Evolutionary conservation across 2,329 filamentous ascomycete genomes (phyloP).

Genomic region (Fusarium kyushuense): DNA sequence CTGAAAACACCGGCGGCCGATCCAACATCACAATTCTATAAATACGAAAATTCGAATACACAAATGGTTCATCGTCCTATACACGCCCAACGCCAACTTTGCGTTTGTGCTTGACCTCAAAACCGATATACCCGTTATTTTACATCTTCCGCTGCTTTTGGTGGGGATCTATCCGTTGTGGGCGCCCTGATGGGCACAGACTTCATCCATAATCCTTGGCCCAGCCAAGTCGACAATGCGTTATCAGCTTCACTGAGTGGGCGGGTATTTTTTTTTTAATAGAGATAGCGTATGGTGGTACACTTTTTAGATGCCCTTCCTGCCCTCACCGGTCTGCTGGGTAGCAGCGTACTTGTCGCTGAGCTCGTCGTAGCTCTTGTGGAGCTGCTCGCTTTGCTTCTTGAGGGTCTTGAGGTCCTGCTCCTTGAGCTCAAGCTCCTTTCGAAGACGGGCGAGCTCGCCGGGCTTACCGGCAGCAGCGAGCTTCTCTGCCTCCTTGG

Average conservation of each 20-base stretch:
- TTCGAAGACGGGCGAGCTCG: constrained; percentile 77
- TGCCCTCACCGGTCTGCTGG: constrained; percentile 62
- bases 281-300: neutral
- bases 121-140: constrained; percentile 33
- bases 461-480: constrained; percentile 78
- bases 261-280: neutral
- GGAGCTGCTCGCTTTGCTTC: constrained; percentile 89
- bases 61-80: constrained; percentile 30
- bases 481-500: constrained; percentile 78
- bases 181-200: constrained; percentile 29
- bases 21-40: constrained; percentile 29
- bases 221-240: neutral
- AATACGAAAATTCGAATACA: constrained; percentile 31
- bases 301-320: constrained; percentile 67
- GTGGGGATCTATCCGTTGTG: constrained; percentile 14
- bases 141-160: constrained; percentile 23
- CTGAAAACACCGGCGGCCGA: neutral
- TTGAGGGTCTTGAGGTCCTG: constrained; percentile 87
- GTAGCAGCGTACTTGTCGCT: constrained; percentile 81
- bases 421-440: constrained; percentile 82
- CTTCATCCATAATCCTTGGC: constrained; percentile 3
- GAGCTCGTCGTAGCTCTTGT: constrained; percentile 86
- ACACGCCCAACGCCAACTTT: constrained; percentile 29
- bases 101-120: constrained; percentile 33
- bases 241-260: neutral